These are phyloP conservation scores for Apophysomyces ossiformis DNA, from an alignment of 371 early-diverging fungal genomes.

Conservation along the genomic window DNA sequence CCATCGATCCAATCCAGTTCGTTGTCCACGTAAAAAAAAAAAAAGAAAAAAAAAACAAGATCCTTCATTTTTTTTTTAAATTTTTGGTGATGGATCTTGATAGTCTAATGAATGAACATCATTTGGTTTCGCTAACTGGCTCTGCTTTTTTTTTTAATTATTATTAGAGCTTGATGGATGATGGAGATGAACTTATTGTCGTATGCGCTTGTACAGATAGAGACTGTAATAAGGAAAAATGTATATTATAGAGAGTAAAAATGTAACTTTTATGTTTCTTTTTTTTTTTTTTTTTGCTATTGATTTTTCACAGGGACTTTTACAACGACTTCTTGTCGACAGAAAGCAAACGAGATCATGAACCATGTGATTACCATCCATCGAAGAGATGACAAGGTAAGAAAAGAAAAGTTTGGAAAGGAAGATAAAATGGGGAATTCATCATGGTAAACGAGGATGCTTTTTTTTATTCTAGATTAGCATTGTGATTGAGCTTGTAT, in stretches of 20 bases:
- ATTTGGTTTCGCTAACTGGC: no score
- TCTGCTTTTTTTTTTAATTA: neutral
- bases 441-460: neutral
- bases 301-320: neutral
- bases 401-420: neutral
- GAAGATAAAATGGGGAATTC: no score
- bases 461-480: neutral
- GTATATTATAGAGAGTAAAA: neutral
- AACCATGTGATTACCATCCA: conserved; percentile 1
- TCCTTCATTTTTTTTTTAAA: neutral
- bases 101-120: no score
- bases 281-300: neutral
- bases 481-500: neutral
- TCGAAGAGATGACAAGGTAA: conserved; percentile 17
- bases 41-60: neutral
- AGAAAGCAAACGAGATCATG: conserved; percentile 20
- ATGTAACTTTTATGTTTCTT: neutral
- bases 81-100: neutral
- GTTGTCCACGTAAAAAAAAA: conserved; percentile 20
- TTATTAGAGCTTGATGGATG: conserved; percentile 16
- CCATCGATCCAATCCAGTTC: conserved; percentile 21
- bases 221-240: conserved; percentile 1
- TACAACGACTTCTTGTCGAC: neutral
- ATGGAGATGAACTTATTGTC: conserved; percentile 16
- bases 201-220: conserved; percentile 11